Conservation (phyloP, 2,329 filamentous ascomycete genomes). For the Aspergillus cejpii region DNA sequence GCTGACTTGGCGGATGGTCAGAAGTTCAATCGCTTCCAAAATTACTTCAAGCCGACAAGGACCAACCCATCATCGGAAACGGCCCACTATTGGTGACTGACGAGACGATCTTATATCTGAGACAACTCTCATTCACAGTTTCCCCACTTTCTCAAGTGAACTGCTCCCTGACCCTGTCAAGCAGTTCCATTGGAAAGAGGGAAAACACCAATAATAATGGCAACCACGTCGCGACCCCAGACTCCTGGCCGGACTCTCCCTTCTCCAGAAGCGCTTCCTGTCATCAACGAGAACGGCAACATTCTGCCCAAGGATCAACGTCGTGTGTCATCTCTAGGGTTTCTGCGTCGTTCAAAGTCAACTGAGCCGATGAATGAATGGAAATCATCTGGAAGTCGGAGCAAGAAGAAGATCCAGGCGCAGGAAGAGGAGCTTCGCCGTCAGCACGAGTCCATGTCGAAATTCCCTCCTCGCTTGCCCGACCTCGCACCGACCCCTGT, state of each 20-base stretch:
- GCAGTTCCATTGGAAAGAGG: slow-evolving; percentile 15
- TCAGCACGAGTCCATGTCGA: slow-evolving; percentile 53
- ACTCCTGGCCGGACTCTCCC: slow-evolving; percentile 30
- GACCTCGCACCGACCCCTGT: slow-evolving; percentile 43
- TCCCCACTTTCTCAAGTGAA: slow-evolving; percentile 20
- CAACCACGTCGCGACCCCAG: slow-evolving; percentile 31
- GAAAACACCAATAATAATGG: slow-evolving; percentile 24
- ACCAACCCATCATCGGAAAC: slow-evolving; percentile 2
- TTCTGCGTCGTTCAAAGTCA: slow-evolving; percentile 63
- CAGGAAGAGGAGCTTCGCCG: slow-evolving; percentile 49
- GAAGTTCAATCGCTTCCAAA: not conserved
- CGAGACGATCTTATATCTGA: slow-evolving; percentile 18
- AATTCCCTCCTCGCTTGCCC: slow-evolving; percentile 53
- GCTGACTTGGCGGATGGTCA: too few relatives aligned
- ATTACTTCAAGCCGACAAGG: not conserved
- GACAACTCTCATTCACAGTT: slow-evolving; percentile 15
- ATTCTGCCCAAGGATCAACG: slow-evolving; percentile 27
- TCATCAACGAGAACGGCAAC: slow-evolving; percentile 33
- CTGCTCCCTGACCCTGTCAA: slow-evolving; percentile 13
- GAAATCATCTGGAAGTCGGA: slow-evolving; percentile 34
- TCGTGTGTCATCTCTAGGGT: slow-evolving; percentile 47
- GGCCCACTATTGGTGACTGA: slow-evolving; percentile 6
- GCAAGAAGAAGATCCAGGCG: slow-evolving; percentile 35
- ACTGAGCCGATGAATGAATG: slow-evolving; percentile 54
- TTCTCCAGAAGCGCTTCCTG: slow-evolving; percentile 30